Evolutionary conservation across 345 rosid species (phyloP).

Genomic region (Raphanus raphanistrum): DNA sequence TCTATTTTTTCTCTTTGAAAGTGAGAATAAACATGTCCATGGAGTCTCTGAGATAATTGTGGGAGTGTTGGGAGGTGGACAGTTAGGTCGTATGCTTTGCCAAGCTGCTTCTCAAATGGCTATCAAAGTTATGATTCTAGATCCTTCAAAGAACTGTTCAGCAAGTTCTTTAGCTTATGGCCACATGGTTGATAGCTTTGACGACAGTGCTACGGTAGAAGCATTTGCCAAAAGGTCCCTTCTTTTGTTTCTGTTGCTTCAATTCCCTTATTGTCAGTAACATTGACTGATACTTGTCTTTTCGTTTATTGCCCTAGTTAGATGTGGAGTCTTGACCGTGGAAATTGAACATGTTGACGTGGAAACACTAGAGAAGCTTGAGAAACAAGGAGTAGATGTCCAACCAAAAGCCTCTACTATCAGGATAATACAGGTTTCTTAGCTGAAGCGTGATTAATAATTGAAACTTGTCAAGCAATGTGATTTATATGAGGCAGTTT

Average conservation of each 20-base stretch:
- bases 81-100: slow-evolving; percentile 94
- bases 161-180: slow-evolving; percentile 71
- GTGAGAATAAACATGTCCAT: slow-evolving; percentile 47
- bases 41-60: slow-evolving; percentile 68
- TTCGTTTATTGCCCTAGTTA: slow-evolving; percentile 46
- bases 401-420: slow-evolving; percentile 97
- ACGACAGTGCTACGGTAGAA: slow-evolving; percentile 65
- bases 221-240: slow-evolving; percentile 86
- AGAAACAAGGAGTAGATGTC: slow-evolving; percentile 84
- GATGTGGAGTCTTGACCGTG: slow-evolving; percentile 86
- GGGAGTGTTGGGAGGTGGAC: slow-evolving; percentile 98
- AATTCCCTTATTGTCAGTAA: slow-evolving; percentile 8
- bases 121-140: slow-evolving; percentile 82
- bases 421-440: slow-evolving; percentile 78
- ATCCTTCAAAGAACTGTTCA: slow-evolving; percentile 81
- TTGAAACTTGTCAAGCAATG: slow-evolving; percentile 2
- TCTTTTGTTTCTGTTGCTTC: neutral
- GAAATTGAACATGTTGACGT: slow-evolving; percentile 98
- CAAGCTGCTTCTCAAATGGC: slow-evolving; percentile 95
- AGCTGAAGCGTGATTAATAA: neutral
- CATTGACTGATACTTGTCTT: slow-evolving; percentile 22
- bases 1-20: no score
- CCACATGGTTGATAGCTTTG: slow-evolving; percentile 90
- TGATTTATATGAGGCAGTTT: slow-evolving; percentile 1
- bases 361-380: slow-evolving; percentile 86